Evolutionary conservation across 2,329 filamentous ascomycete species (phyloP).

Genomic region (Verticillium zaregamsianum): DNA sequence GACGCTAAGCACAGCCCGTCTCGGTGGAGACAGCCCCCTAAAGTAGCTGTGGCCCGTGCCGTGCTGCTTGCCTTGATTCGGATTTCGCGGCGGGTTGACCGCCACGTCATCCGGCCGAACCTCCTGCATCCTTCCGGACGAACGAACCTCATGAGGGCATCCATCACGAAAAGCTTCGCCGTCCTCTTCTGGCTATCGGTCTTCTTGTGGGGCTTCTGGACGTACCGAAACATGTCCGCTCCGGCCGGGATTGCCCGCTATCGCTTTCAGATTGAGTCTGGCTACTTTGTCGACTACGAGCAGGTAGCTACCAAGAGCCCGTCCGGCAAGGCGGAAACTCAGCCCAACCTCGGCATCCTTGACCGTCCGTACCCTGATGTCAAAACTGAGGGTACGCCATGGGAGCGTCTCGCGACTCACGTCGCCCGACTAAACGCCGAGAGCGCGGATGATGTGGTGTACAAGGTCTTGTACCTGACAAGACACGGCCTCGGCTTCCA

Average conservation of each 20-base stretch:
- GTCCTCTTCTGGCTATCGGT: not conserved
- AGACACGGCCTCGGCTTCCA: conserved; percentile 53
- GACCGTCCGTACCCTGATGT: conserved; percentile 31
- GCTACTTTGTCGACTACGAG: not conserved
- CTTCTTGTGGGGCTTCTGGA: not conserved
- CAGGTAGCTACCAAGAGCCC: conserved; percentile 7
- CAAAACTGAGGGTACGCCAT: conserved; percentile 35
- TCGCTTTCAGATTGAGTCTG: not conserved
- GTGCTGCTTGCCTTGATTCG: not conserved
- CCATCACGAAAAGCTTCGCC: not conserved
- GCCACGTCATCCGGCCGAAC: not conserved
- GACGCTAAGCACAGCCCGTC: not conserved
- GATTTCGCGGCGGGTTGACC: not conserved
- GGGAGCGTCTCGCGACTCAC: conserved; percentile 46
- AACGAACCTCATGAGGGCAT: not conserved
- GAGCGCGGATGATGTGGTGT: conserved; percentile 37
- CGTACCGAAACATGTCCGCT: not conserved
- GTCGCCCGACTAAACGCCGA: conserved; percentile 41
- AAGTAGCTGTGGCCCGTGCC: not conserved
- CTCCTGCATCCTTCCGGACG: not conserved
- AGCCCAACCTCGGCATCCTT: conserved; percentile 49
- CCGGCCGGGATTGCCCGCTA: not conserved
- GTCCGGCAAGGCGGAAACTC: conserved; percentile 29
- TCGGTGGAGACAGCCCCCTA: not conserved
- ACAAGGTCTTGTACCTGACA: conserved; percentile 50